These are phyloP conservation scores for Ophiostoma angusticollis DNA, from an alignment of 2,329 filamentous ascomycete genomes.

Conservation along the genomic window DNA sequence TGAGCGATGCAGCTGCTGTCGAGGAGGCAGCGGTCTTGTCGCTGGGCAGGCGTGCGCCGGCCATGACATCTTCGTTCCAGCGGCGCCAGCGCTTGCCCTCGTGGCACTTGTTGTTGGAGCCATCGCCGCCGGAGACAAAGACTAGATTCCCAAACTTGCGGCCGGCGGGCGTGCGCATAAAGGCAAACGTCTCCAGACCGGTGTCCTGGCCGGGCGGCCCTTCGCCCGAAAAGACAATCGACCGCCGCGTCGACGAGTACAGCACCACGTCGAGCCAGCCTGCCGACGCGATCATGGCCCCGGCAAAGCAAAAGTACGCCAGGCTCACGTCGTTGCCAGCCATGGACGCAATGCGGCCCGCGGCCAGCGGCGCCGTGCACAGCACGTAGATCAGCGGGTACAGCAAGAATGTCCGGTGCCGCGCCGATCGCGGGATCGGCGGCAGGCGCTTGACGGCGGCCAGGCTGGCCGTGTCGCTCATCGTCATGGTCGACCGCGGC, in stretches of 20 bases:
- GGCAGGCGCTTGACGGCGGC: constrained; percentile 19
- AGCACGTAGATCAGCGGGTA: constrained; percentile 58
- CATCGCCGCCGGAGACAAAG: constrained; percentile 17
- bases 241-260: constrained; percentile 38
- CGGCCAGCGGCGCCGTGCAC: constrained; percentile 54
- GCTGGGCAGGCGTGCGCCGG: constrained; percentile 16
- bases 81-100: constrained; percentile 30
- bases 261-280: constrained; percentile 42
- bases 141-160: constrained; percentile 31
- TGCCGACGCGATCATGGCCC: constrained; percentile 43
- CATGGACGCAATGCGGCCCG: constrained; percentile 52
- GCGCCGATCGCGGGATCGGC: constrained; percentile 18
- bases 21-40: too few relatives aligned
- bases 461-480: too few relatives aligned
- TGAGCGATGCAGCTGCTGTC: too few relatives aligned
- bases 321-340: constrained; percentile 37
- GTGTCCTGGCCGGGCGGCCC: constrained; percentile 29
- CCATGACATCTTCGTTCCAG: constrained; percentile 26
- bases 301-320: constrained; percentile 45
- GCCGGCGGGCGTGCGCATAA: constrained; percentile 29
- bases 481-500: constrained; percentile 16
- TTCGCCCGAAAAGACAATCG: constrained; percentile 37
- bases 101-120: constrained; percentile 21
- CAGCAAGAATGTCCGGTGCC: constrained; percentile 45
- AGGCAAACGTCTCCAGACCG: constrained; percentile 38